A percentile compares a stretch with the other conserved stretches of the same genome.
phyloP scores from a whole-genome alignment of 768 basidiomycete species.

The Naganishia antarctica region DNA sequence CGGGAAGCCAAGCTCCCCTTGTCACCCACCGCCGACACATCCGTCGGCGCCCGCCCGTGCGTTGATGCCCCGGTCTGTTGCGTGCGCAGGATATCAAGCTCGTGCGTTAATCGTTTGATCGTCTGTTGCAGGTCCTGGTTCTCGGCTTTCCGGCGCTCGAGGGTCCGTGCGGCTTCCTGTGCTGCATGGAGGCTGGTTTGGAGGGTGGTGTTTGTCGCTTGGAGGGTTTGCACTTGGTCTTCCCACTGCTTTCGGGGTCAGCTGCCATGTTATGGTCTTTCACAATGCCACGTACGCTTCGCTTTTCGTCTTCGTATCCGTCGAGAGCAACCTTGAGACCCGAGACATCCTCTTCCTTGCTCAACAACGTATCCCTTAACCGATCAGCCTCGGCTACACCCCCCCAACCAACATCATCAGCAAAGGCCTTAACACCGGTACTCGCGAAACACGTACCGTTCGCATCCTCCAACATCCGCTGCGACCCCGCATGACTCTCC shows the following conservation, averaged over 20 bases:
- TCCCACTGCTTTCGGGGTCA: no score
- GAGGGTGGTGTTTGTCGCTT: conserved; percentile 16
- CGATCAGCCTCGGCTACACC: conserved; percentile 7
- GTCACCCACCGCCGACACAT: neutral
- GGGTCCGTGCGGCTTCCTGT: conserved; percentile 13
- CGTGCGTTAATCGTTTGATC: conserved; percentile 6
- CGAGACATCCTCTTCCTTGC: conserved; percentile 13
- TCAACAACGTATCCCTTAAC: conserved; percentile 1
- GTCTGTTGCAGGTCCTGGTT: conserved; percentile 15
- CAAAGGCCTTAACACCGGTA: neutral
- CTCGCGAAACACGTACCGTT: neutral
- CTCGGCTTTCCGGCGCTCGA: conserved; percentile 15
- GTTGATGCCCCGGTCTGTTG: neutral
- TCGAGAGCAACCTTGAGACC: conserved; percentile 4
- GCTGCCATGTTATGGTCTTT: no score
- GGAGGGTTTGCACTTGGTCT: conserved; percentile 14
- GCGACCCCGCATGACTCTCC: neutral
- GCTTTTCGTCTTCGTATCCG: conserved; percentile 11
- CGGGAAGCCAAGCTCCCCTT: neutral
- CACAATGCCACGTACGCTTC: neutral
- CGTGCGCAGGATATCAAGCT: conserved; percentile 1
- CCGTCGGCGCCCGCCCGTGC: conserved; percentile 1
- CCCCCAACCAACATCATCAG: no score
- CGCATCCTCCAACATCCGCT: conserved; percentile 20
- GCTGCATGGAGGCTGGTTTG: conserved; percentile 7